These are phyloP conservation scores for Zopfia rhizophila DNA, from an alignment of 2,329 filamentous ascomycete genomes.

Conservation along the genomic window DNA sequence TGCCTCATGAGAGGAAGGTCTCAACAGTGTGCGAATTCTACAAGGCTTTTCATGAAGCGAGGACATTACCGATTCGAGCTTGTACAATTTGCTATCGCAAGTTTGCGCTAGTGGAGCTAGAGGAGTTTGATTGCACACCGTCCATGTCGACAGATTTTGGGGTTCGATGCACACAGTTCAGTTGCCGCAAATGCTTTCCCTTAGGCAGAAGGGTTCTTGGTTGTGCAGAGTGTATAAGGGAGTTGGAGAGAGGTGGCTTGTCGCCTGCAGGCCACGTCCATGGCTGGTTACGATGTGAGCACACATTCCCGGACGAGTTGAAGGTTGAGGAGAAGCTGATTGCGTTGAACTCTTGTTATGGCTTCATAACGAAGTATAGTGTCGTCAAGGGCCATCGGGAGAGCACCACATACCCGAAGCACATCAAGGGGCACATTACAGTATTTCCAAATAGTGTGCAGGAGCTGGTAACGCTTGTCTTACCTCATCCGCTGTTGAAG, in stretches of 20 bases:
- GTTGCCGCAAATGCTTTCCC: slow-evolving; percentile 1
- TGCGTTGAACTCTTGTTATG: slow-evolving; percentile 11
- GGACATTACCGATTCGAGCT: slow-evolving; percentile 4
- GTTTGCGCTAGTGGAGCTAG: slow-evolving; percentile 5
- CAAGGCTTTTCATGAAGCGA: slow-evolving; percentile 3
- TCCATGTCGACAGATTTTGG: too few species aligned
- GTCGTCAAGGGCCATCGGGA: slow-evolving; percentile 1
- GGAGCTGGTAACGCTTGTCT: slow-evolving; percentile 7
- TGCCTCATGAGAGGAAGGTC: slow-evolving; percentile 6
- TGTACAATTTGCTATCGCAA: slow-evolving; percentile 6
- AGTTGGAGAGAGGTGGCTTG: slow-evolving; percentile 1
- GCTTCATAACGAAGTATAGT: slow-evolving; percentile 14
- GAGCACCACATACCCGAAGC: slow-evolving; percentile 11
- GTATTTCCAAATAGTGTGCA: slow-evolving; percentile 12
- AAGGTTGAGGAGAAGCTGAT: slow-evolving; percentile 14
- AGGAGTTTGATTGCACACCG: slow-evolving; percentile 5
- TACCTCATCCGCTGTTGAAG: slow-evolving; percentile 9
- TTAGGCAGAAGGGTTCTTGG: neutral
- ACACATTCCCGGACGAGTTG: slow-evolving; percentile 8
- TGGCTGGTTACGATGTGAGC: slow-evolving; percentile 8
- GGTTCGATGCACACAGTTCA: slow-evolving; percentile 5
- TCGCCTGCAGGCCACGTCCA: slow-evolving; percentile 3
- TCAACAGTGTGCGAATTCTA: slow-evolving; percentile 3
- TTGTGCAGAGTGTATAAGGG: slow-evolving; percentile 2
- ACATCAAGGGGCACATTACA: slow-evolving; percentile 13